Evolutionary conservation across 2,329 filamentous ascomycete genomes (phyloP).

Genomic region (Didymella arachidicola): DNA sequence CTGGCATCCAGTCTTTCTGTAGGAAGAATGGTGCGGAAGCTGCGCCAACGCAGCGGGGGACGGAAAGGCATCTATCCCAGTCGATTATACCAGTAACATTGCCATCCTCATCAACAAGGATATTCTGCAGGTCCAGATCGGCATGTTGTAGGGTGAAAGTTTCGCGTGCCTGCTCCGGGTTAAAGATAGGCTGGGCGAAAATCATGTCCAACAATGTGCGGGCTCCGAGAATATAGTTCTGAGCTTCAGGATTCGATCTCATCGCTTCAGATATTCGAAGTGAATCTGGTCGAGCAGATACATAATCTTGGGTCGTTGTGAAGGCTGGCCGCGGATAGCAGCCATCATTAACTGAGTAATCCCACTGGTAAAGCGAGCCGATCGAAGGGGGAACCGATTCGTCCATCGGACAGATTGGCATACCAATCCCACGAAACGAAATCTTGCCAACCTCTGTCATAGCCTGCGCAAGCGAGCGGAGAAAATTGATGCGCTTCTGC

Average conservation of each 20-base stretch:
- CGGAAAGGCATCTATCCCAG: conserved; percentile 27
- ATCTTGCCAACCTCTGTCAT: conserved; percentile 22
- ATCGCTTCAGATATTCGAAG: not conserved
- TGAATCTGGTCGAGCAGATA: not conserved
- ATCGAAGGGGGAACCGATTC: not conserved
- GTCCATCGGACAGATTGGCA: conserved; percentile 11
- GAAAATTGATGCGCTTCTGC: conserved; percentile 24
- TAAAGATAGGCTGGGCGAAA: conserved; percentile 8
- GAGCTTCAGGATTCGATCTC: not conserved
- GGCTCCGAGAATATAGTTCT: not conserved
- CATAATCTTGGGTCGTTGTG: not conserved
- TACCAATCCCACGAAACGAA: conserved; percentile 26
- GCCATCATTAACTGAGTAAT: not conserved
- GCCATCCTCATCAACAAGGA: conserved; percentile 27
- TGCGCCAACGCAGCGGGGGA: conserved; percentile 25
- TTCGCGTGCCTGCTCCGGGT: conserved; percentile 1
- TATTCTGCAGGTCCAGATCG: conserved; percentile 39
- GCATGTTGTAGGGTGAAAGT: conserved; percentile 33
- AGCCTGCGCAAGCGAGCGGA: conserved; percentile 21
- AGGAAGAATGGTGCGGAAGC: conserved; percentile 25
- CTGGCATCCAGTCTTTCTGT: conserved; percentile 20
- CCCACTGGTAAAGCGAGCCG: conserved; percentile 3
- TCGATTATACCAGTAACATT: conserved; percentile 36
- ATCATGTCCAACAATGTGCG: conserved; percentile 6
- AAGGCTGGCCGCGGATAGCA: not conserved